These are phyloP conservation scores for Dorcoceras hygrometricum DNA, from an alignment of 257 asterid genomes.

Conservation along the genomic window DNA sequence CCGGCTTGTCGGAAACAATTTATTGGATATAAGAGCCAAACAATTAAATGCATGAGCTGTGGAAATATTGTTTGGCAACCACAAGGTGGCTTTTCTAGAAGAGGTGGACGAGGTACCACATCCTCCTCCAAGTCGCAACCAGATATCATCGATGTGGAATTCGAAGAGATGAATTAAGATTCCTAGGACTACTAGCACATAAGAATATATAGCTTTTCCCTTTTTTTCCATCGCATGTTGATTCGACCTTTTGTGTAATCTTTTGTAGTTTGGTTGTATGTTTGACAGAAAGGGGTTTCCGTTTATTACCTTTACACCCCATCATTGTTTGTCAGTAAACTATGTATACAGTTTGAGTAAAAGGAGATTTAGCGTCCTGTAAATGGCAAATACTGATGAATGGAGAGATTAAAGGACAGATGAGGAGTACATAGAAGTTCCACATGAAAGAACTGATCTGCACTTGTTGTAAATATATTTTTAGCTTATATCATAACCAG, in stretches of 20 bases:
- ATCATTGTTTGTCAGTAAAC: not conserved
- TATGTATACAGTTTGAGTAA: not conserved
- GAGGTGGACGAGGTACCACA: conserved; percentile 53
- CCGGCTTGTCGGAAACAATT: conserved; percentile 89
- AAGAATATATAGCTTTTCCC: not conserved
- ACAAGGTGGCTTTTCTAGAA: conserved; percentile 57
- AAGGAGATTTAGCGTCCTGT: too few relatives aligned
- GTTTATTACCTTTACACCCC: not conserved
- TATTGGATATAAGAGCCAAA: conserved; percentile 79
- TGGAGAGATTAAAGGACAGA: too few relatives aligned
- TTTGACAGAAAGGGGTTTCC: not conserved
- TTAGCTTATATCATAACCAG: too few relatives aligned
- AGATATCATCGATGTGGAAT: conserved; percentile 85
- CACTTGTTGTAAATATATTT: too few relatives aligned
- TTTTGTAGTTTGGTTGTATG: too few relatives aligned
- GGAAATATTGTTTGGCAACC: conserved; percentile 96
- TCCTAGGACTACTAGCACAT: not conserved
- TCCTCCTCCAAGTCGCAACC: conserved; percentile 72
- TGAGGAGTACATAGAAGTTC: too few relatives aligned
- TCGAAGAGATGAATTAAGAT: conserved; percentile 66
- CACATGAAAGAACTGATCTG: too few relatives aligned
- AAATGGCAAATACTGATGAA: too few relatives aligned
- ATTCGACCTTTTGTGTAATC: not conserved
- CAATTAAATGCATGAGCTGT: conserved; percentile 77
- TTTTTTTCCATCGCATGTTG: not conserved